phyloP scores from a whole-genome alignment of 345 rosid species.

The Xanthoceras sorbifolium region DNA sequence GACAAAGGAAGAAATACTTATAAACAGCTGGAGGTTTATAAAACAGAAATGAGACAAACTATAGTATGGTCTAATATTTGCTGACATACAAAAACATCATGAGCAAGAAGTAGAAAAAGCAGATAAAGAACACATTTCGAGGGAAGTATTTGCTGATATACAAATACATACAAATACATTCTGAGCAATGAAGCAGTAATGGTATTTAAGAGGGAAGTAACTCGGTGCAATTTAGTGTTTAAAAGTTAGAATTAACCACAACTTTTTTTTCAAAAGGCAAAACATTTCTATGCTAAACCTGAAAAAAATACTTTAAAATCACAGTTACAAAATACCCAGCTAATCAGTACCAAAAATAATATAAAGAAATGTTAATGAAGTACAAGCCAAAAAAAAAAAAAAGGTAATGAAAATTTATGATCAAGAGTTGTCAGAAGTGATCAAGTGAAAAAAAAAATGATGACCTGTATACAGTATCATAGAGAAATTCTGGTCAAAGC shows the following conservation, averaged over 20 bases:
- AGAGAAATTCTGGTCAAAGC: neutral
- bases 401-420: neutral
- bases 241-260: too few relatives aligned
- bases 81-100: neutral
- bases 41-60: neutral
- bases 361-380: neutral
- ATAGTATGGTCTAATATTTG: neutral
- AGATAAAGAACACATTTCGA: neutral
- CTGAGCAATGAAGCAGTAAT: neutral
- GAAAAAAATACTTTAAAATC: neutral
- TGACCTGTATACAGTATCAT: neutral
- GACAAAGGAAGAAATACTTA: neutral
- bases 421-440: neutral
- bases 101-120: neutral
- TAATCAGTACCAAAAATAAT: neutral
- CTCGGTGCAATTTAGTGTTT: neutral
- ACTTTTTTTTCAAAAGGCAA: neutral
- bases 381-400: too few relatives aligned
- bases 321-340: neutral
- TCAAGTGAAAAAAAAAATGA: too few relatives aligned
- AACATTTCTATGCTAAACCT: neutral
- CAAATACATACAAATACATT: too few relatives aligned
- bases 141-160: too few relatives aligned
- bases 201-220: neutral
- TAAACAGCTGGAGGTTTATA: neutral